These are phyloP conservation scores for Acacia acuminata DNA, from an alignment of 306 rosid species.

Conservation along the genomic window DNA sequence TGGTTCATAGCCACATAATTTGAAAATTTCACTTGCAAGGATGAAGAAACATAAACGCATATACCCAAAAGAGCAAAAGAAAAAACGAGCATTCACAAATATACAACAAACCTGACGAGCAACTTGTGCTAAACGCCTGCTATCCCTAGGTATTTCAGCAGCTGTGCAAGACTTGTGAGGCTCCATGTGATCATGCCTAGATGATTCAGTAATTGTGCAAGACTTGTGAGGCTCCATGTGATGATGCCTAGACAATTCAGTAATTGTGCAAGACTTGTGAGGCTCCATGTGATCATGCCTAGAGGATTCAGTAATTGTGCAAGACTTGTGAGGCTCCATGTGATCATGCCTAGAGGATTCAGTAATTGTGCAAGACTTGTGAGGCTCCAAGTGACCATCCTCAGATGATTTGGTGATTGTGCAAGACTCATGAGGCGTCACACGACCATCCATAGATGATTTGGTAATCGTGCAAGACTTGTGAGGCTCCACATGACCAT, in stretches of 20 bases:
- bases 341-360: conserved; percentile 62
- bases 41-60: conserved; percentile 8
- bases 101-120: conserved; percentile 76
- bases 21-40: conserved; percentile 4
- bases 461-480: conserved; percentile 37
- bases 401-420: not conserved
- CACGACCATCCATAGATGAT: not conserved
- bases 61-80: not conserved
- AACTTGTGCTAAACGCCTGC: conserved; percentile 67
- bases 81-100: conserved; percentile 23
- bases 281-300: conserved; percentile 54
- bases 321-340: conserved; percentile 52
- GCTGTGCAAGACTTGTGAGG: conserved; percentile 69
- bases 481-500: conserved; percentile 33
- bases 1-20: conserved; percentile 5
- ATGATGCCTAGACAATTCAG: conserved; percentile 64
- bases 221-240: conserved; percentile 59
- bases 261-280: conserved; percentile 49
- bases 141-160: conserved; percentile 61
- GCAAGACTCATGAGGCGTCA: not conserved
- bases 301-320: conserved; percentile 57
- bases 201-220: too few relatives aligned
- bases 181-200: too few relatives aligned
- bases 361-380: conserved; percentile 48
- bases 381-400: conserved; percentile 47